These are phyloP conservation scores for Mercurialis annua DNA, from an alignment of 345 rosid species.

Conservation along the genomic window DNA sequence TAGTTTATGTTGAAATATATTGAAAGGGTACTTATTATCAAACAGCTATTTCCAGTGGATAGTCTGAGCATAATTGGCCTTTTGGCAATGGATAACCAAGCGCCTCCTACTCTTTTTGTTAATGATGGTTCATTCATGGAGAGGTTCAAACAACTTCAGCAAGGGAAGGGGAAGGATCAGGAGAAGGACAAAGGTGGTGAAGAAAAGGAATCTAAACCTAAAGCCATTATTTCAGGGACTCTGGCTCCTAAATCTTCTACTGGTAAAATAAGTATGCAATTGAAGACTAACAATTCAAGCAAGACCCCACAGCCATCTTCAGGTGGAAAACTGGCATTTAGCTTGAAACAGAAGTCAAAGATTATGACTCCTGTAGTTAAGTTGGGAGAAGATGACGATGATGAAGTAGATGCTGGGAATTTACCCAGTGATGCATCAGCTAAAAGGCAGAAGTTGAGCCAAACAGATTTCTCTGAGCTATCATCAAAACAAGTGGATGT, in stretches of 20 bases:
- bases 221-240: conserved; percentile 47
- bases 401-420: conserved; percentile 48
- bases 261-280: conserved; percentile 38
- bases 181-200: conserved; percentile 29
- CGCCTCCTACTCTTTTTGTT: conserved; percentile 71
- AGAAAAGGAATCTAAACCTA: conserved; percentile 64
- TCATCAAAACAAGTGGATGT: conserved; percentile 47
- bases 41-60: conserved; percentile 44
- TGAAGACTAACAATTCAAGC: conserved; percentile 45
- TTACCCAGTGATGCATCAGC: conserved; percentile 41
- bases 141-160: conserved; percentile 93
- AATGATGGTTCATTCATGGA: conserved; percentile 99
- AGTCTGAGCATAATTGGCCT: conserved; percentile 27
- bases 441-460: conserved; percentile 73
- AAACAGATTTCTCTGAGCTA: conserved; percentile 41
- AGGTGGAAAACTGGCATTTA: conserved; percentile 92
- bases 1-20: conserved; percentile 33
- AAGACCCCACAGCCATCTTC: conserved; percentile 38
- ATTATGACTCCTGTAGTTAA: conserved; percentile 75
- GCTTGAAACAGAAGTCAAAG: conserved; percentile 95
- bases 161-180: conserved; percentile 54
- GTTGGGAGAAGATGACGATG: conserved; percentile 81
- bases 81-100: conserved; percentile 70
- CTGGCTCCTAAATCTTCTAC: conserved; percentile 41
- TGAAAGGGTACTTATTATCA: conserved; percentile 54